Evolutionary conservation across 768 basidiomycete species (phyloP).

Genomic region (Lyophyllum atratum): DNA sequence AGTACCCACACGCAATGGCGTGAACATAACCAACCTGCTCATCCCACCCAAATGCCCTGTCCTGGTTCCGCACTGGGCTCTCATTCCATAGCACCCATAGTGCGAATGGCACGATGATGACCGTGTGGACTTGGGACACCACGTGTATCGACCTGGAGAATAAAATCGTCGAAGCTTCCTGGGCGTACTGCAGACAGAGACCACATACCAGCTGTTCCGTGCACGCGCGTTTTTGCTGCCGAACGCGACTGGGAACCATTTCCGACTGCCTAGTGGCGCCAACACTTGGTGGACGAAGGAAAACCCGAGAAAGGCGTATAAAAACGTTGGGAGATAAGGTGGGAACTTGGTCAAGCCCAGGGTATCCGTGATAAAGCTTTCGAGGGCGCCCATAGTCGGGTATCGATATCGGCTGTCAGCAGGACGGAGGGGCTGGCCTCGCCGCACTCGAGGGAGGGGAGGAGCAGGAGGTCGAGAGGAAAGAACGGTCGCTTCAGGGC

Average conservation of each 20-base stretch:
- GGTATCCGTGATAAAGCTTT: slow-evolving; percentile 11
- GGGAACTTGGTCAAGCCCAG: slow-evolving; percentile 58
- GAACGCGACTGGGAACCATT: slow-evolving; percentile 51
- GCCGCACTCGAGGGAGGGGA: not conserved
- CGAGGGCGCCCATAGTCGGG: slow-evolving; percentile 6
- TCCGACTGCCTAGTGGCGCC: slow-evolving; percentile 53
- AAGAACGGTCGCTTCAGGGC: not conserved
- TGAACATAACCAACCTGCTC: slow-evolving; percentile 53
- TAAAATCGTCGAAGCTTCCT: not conserved
- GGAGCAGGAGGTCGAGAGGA: not conserved
- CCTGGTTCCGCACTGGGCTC: slow-evolving; percentile 45
- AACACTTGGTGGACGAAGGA: slow-evolving; percentile 56
- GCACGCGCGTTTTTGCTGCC: slow-evolving; percentile 45
- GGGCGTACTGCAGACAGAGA: not conserved
- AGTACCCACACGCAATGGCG: slow-evolving; percentile 80
- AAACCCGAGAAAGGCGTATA: slow-evolving; percentile 58
- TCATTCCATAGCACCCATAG: slow-evolving; percentile 46
- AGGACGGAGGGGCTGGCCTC: not conserved
- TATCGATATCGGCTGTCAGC: not conserved
- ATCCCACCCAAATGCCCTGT: slow-evolving; percentile 81
- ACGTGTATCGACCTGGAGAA: slow-evolving; percentile 64
- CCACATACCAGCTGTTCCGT: slow-evolving; percentile 62
- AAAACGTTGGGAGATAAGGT: slow-evolving; percentile 53
- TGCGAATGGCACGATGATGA: slow-evolving; percentile 67
- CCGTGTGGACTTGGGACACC: slow-evolving; percentile 72